Evolutionary conservation across 805 yeast genomes (phyloP), one percentile per base, ranked within the genome.

Genomic region (Ogataea naganishii): DNA sequence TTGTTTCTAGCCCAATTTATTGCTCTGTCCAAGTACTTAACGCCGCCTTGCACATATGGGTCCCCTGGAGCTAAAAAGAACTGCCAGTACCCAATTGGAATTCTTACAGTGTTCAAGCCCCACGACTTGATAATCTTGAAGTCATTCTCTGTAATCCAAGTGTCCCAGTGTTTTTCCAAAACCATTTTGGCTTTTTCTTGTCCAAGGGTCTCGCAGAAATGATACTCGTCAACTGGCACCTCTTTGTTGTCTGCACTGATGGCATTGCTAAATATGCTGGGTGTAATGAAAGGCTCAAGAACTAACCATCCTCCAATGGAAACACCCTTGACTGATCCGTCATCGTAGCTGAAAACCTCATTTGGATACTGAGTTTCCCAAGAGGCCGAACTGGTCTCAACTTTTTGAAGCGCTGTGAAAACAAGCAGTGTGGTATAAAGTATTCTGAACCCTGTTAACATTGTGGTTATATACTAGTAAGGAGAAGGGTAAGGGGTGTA

Each of bases 81-180:
- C 7, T 95, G 95, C 97, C 97, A 89, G 60, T 88, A 88, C 8
- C 96, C 96, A 32, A 88, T 72, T 26, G 97, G 96, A 36, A 88
- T 79, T 47, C 96, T 74, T 14, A 85, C 95, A 40, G 79, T 64
- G 56, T 88, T 89, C 39, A 88, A 64, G 2, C 95, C 95, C 32
- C 62, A 63, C 9, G 43, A 46, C 5, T 66, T 64, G 31, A 88
- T 82, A 31, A 62, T 49, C 29, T 55, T 41, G 44, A 89, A 77
- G 53, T 88, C 96, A 14, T 53, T 46, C 53, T 81, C 94, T 7
- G 78, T 75, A 50, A 73, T 70, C 75, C 81, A 88, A 11, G 81
- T 60, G 27, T 62, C 51, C 95, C 96, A 88, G 58, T 88, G 97
- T 20, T 66, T 44, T 24, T 66, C 58, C 36, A 88, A 59, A 22